Evolutionary conservation across 345 rosid genomes (phyloP).

Genomic region (Mangifera indica): DNA sequence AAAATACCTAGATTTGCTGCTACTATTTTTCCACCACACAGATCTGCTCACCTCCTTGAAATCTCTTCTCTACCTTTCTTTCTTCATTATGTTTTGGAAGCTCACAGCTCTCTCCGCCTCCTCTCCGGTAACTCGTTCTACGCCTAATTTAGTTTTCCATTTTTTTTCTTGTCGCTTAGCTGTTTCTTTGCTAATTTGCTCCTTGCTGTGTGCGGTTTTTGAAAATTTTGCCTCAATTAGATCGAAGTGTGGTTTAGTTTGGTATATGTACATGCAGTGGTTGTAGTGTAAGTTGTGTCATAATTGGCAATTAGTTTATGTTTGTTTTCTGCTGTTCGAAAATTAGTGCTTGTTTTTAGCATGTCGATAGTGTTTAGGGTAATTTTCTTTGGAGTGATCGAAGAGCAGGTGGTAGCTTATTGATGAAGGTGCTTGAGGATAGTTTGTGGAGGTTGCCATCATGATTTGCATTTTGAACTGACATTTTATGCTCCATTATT

Average conservation of each 20-base stretch:
- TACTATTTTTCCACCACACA: slow-evolving; percentile 41
- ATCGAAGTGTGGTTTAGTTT: neutral
- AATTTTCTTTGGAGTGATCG: neutral
- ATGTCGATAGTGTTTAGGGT: neutral
- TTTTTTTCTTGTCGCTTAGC: neutral
- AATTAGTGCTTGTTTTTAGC: neutral
- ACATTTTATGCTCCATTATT: neutral
- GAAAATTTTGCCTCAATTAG: neutral
- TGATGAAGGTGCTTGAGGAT: neutral
- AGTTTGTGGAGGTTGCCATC: neutral
- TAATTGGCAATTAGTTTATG: neutral
- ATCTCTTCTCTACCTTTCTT: slow-evolving; percentile 10
- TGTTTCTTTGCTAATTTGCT: slow-evolving; percentile 7
- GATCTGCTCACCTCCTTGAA: slow-evolving; percentile 48
- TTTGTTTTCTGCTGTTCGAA: neutral
- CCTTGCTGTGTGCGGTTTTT: neutral
- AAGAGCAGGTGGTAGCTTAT: neutral
- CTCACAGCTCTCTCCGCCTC: slow-evolving; percentile 82
- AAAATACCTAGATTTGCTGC: slow-evolving; percentile 38
- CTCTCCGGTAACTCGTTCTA: slow-evolving; percentile 73
- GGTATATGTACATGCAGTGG: neutral
- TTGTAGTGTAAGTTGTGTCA: neutral
- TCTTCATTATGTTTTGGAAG: slow-evolving; percentile 86
- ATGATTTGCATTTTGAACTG: slow-evolving; percentile 9
- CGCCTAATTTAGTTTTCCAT: slow-evolving; percentile 15